phyloP scores from a whole-genome alignment of 2,329 filamentous ascomycete genomes.

The Trichophyton rubrum region DNA sequence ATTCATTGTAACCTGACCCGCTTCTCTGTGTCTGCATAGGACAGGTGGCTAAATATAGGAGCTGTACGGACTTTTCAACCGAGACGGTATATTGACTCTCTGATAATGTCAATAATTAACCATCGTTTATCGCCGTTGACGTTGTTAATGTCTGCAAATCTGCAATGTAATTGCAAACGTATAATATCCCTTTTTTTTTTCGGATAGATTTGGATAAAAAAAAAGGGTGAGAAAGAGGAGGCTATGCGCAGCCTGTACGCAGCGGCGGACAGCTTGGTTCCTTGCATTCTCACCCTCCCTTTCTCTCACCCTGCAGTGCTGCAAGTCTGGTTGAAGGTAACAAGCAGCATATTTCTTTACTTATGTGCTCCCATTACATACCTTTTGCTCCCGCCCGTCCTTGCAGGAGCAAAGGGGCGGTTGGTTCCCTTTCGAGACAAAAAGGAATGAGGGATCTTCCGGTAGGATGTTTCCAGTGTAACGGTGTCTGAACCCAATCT shows the following conservation, averaged over 20 bases:
- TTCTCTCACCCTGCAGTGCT: not conserved
- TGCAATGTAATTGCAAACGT: slow-evolving; percentile 2
- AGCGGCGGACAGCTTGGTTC: not conserved
- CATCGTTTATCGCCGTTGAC: not conserved
- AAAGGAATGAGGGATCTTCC: not conserved
- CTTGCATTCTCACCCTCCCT: not conserved
- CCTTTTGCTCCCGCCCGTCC: not conserved
- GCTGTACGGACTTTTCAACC: not conserved
- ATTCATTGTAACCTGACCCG: not conserved
- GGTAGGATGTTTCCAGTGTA: not conserved
- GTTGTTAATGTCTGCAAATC: not conserved
- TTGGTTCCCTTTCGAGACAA: not conserved
- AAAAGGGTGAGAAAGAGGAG: not conserved
- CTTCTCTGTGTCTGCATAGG: not conserved
- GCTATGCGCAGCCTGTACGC: not conserved
- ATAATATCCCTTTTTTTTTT: not conserved
- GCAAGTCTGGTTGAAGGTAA: not conserved
- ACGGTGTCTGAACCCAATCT: not conserved
- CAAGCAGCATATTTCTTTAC: not conserved
- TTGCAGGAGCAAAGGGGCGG: not conserved
- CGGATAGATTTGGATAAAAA: not conserved
- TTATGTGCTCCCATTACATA: too few relatives aligned
- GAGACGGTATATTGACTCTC: not conserved
- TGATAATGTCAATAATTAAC: not conserved
- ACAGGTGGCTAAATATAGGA: not conserved